Conservation (phyloP, 192 early-diverging fungal species). For the Cetraspora pellucida region DNA sequence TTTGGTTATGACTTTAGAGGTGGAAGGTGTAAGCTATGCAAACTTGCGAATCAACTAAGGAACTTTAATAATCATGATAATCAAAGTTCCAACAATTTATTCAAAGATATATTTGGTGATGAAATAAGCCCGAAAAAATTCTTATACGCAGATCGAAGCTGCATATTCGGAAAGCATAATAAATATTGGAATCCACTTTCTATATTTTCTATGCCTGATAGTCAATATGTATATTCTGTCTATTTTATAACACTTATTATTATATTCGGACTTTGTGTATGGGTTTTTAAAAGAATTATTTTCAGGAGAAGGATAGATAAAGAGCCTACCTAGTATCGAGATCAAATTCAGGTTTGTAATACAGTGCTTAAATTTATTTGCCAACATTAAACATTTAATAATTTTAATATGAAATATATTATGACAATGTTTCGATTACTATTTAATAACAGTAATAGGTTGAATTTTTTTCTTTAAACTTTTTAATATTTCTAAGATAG, state of each 20-base stretch:
- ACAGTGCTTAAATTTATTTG: too few species aligned
- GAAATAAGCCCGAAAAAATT: neutral
- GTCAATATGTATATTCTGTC: neutral
- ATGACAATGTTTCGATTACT: too few species aligned
- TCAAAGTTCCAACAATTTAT: neutral
- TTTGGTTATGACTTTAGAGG: neutral
- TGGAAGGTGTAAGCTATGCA: neutral
- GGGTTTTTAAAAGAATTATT: neutral
- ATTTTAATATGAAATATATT: too few species aligned
- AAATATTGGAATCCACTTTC: neutral
- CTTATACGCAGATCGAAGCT: neutral
- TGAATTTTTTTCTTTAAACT: too few species aligned
- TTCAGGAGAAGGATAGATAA: neutral
- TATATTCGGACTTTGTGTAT: neutral
- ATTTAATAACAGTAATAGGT: too few species aligned
- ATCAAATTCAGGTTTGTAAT: too few species aligned
- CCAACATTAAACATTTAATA: too few species aligned
- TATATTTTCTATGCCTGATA: neutral
- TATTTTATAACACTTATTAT: neutral
- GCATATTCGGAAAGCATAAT: neutral
- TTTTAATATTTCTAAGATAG: too few species aligned
- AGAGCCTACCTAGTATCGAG: too few species aligned
- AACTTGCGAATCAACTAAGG: neutral
- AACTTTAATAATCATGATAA: neutral
- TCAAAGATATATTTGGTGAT: neutral